phyloP scores from a whole-genome alignment of 805 yeast species.

The Candida namnaoensis region DNA sequence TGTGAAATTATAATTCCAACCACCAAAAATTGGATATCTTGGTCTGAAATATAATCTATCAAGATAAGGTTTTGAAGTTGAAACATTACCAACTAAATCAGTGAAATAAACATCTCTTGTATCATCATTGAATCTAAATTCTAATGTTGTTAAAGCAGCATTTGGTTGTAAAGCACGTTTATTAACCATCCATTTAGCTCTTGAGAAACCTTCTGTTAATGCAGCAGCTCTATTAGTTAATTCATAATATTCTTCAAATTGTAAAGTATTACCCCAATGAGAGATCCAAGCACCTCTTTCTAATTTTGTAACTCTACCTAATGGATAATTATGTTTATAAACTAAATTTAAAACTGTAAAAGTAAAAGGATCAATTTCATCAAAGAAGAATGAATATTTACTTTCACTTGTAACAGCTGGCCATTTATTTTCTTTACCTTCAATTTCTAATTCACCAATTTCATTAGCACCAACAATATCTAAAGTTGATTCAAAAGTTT shows the following conservation, averaged over 20 bases:
- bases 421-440: conserved; percentile 20
- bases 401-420: conserved; percentile 29
- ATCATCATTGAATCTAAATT: conserved; percentile 41
- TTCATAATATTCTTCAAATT: conserved; percentile 83
- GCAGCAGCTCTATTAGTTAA: conserved; percentile 67
- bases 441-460: conserved; percentile 34
- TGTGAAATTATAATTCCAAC: conserved; percentile 93
- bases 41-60: conserved; percentile 57
- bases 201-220: conserved; percentile 63
- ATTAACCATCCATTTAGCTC: conserved; percentile 67
- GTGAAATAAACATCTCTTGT: conserved; percentile 69
- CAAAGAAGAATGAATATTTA: conserved; percentile 49
- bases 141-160: conserved; percentile 54
- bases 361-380: conserved; percentile 36
- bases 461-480: conserved; percentile 34
- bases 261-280: conserved; percentile 64
- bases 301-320: conserved; percentile 50
- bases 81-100: conserved; percentile 89
- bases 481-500: conserved; percentile 38
- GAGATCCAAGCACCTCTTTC: conserved; percentile 83
- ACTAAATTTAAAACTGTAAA: conserved; percentile 42
- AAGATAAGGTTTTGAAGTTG: conserved; percentile 47
- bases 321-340: conserved; percentile 59
- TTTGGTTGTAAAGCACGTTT: conserved; percentile 38
- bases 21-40: conserved; percentile 91